Conservation (phyloP, 1,139 yeast species). For the Saccharomycopsis hybrid region DNA sequence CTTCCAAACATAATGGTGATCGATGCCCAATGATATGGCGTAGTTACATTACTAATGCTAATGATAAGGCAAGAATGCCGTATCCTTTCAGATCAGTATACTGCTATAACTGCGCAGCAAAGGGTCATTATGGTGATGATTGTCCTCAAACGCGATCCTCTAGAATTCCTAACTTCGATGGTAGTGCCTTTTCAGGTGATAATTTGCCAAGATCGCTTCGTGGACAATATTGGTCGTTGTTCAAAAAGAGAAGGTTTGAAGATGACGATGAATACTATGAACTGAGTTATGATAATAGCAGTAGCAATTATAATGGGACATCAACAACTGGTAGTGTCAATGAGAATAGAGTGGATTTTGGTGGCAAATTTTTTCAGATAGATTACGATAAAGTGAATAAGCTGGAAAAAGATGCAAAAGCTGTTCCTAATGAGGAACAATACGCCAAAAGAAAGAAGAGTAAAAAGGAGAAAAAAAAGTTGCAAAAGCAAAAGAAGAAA, state of each 20-base stretch:
- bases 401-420: conserved; percentile 17
- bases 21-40: conserved; percentile 88
- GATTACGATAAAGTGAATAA: conserved; percentile 8
- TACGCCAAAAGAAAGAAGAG: conserved; percentile 13
- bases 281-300: background rate
- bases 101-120: conserved; percentile 79
- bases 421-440: background rate
- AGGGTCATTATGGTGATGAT: conserved; percentile 84
- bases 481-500: conserved; percentile 16
- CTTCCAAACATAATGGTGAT: conserved; percentile 65
- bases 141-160: conserved; percentile 55
- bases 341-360: background rate
- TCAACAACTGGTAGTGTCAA: too few relatives aligned
- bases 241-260: conserved; percentile 27
- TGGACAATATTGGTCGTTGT: conserved; percentile 39
- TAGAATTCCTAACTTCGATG: conserved; percentile 62
- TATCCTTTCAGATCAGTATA: conserved; percentile 34
- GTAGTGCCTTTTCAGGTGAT: conserved; percentile 73
- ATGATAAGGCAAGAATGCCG: conserved; percentile 26
- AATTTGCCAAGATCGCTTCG: conserved; percentile 55
- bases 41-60: conserved; percentile 42
- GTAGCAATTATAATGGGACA: too few relatives aligned
- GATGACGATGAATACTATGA: conserved; percentile 11
- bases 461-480: conserved; percentile 16
- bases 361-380: background rate